Evolutionary conservation across 257 asterid genomes (phyloP).

Genomic region (Lycium ferocissimum): DNA sequence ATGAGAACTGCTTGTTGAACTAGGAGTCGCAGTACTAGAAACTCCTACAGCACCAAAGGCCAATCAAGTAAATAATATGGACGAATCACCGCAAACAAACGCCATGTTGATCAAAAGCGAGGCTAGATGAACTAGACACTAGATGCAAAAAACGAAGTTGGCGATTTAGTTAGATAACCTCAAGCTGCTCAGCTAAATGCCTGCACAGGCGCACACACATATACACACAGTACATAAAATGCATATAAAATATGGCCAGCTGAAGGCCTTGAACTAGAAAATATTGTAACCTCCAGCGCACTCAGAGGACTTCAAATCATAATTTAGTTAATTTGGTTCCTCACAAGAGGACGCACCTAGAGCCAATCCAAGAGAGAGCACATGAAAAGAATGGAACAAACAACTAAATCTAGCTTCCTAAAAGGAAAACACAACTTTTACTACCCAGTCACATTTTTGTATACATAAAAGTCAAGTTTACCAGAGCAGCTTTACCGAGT

Average conservation of each 20-base stretch:
- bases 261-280: conserved; percentile 1
- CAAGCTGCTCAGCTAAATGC: background rate
- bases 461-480: background rate
- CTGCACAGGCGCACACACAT: background rate
- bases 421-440: background rate
- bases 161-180: background rate
- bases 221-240: background rate
- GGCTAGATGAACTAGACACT: background rate
- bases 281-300: background rate
- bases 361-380: background rate
- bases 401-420: background rate
- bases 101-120: background rate
- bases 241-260: conserved; percentile 2
- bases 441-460: background rate
- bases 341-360: background rate
- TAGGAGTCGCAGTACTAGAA: conserved; percentile 42
- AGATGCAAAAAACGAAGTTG: background rate
- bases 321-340: background rate
- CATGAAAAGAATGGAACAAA: background rate
- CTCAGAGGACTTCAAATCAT: background rate
- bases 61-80: background rate
- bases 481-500: background rate
- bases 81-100: background rate
- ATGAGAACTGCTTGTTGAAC: conserved; percentile 48
- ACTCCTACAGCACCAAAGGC: conserved; percentile 38